These are phyloP conservation scores for Boletus subparvulus DNA, from an alignment of 768 basidiomycete genomes.

Conservation along the genomic window DNA sequence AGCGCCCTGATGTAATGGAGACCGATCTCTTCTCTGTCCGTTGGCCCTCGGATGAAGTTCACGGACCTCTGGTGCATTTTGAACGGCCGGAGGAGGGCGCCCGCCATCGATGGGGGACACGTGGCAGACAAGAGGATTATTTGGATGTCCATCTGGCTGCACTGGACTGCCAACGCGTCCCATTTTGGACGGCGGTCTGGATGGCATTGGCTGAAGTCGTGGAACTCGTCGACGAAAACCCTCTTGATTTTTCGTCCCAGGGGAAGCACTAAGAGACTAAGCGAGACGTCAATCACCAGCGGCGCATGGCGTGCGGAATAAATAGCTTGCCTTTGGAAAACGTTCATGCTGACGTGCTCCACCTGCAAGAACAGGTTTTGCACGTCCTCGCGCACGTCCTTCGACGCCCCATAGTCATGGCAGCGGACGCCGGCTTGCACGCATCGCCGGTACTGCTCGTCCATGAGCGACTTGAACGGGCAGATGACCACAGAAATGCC, in stretches of 20 bases:
- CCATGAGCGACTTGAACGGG: background rate
- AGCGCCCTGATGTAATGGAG: background rate
- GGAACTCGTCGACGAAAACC: no score
- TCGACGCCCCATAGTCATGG: background rate
- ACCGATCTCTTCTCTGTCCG: background rate
- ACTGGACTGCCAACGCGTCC: no score
- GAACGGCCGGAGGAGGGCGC: background rate
- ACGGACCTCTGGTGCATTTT: background rate
- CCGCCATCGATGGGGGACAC: no score
- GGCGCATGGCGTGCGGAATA: no score
- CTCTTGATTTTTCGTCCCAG: no score
- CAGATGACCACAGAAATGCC: background rate
- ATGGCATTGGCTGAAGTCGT: no score
- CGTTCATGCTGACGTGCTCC: background rate
- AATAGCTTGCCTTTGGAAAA: background rate
- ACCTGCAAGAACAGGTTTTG: background rate
- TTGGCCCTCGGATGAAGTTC: background rate
- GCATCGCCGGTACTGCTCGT: background rate
- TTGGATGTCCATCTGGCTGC: no score
- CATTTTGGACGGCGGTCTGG: no score
- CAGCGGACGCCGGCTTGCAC: background rate
- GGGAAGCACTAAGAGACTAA: no score
- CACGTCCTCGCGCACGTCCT: background rate
- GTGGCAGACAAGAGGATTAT: no score
- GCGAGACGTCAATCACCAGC: no score